Conservation (phyloP, 495 filamentous ascomycete genomes). For the Rostrohypoxylon terebratum region DNA sequence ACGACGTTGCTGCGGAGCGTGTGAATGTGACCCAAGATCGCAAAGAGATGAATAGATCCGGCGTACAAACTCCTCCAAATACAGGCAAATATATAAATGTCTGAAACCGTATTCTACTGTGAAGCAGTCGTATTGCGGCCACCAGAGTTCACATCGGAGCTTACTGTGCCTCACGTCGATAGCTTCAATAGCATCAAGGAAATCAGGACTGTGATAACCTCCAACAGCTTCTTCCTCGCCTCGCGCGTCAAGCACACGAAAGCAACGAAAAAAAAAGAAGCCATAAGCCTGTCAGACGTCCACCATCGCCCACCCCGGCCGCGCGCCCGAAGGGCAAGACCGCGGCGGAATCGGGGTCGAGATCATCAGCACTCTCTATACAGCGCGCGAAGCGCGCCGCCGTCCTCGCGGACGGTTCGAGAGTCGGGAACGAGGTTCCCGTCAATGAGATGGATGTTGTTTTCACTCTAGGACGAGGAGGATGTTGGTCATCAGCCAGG, state of each 20-base stretch:
- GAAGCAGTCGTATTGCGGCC: no score
- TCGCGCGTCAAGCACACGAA: conserved; percentile 53
- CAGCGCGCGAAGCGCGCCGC: conserved; percentile 55
- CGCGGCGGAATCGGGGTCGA: conserved; percentile 62
- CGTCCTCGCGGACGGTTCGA: conserved; percentile 64
- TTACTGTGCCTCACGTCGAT: no score
- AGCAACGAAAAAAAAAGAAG: conserved; percentile 60
- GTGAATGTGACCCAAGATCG: no score
- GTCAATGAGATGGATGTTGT: conserved; percentile 44
- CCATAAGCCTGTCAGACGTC: conserved; percentile 71
- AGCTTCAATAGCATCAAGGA: no score
- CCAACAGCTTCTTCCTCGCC: conserved; percentile 55
- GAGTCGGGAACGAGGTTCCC: conserved; percentile 53
- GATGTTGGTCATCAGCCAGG: conserved; percentile 72
- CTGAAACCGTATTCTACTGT: no score
- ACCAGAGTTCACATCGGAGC: no score
- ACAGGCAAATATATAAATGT: no score
- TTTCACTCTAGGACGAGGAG: conserved; percentile 71
- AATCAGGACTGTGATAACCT: no score
- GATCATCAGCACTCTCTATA: conserved; percentile 75
- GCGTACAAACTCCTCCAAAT: no score
- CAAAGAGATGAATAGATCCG: no score
- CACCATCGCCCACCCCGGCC: conserved; percentile 69
- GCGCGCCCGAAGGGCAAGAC: conserved; percentile 66
- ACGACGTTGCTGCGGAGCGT: no score